phyloP scores from a whole-genome alignment of 176 grass and related monocot species.

The Rhynchospora tenuis region DNA sequence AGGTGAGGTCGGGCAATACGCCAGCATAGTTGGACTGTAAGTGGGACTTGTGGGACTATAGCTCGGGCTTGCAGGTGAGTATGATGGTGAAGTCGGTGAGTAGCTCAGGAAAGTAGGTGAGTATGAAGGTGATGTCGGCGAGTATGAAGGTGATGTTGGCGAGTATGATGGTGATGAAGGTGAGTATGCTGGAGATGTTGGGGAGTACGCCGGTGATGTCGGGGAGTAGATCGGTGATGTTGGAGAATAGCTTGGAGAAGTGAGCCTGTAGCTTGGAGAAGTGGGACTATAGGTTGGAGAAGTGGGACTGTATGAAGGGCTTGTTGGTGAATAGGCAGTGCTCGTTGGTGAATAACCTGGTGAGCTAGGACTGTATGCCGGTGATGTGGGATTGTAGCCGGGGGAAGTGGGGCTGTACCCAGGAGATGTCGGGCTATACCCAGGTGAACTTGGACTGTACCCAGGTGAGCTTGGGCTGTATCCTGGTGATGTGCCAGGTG shows the following conservation, averaged over 20 bases:
- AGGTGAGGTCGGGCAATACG: slow-evolving; percentile 13
- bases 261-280: slow-evolving; percentile 66
- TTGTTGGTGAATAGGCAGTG: slow-evolving; percentile 76
- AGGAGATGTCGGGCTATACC: slow-evolving; percentile 67
- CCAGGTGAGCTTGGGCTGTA: slow-evolving; percentile 74
- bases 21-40: slow-evolving; percentile 12
- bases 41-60: slow-evolving; percentile 55
- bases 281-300: slow-evolving; percentile 84
- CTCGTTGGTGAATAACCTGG: slow-evolving; percentile 75
- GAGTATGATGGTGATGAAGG: slow-evolving; percentile 4
- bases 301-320: slow-evolving; percentile 77
- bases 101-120: slow-evolving; percentile 7
- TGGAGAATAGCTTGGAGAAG: slow-evolving; percentile 19
- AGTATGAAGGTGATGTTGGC: slow-evolving; percentile 1
- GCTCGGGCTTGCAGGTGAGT: background rate
- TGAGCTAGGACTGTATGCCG: slow-evolving; percentile 55
- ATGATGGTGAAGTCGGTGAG: slow-evolving; percentile 17
- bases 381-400: slow-evolving; percentile 47
- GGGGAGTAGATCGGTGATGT: slow-evolving; percentile 73
- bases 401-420: slow-evolving; percentile 61
- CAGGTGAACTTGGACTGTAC: slow-evolving; percentile 68
- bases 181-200: background rate
- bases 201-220: background rate
- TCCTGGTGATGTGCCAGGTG: slow-evolving; percentile 63
- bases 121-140: slow-evolving; percentile 10